Percentiles rank a stretch among this genome's conserved stretches.
phyloP scores from a whole-genome alignment of 441 rosid genomes.

The Erodium moschatum region DNA sequence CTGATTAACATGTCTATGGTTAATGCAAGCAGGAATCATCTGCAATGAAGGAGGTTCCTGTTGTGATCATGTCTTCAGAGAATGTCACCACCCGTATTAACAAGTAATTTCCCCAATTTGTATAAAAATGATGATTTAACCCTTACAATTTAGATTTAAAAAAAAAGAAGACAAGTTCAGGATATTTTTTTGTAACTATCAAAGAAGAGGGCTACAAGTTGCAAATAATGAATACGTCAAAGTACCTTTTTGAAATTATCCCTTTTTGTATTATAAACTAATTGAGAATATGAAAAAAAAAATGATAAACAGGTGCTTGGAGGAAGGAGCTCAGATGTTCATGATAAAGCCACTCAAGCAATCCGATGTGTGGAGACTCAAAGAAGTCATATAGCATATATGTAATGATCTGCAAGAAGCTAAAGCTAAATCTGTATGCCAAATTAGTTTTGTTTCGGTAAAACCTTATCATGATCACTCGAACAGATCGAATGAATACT shows the following conservation, averaged over 20 bases:
- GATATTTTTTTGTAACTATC: no score
- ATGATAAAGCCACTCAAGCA: constrained; percentile 76
- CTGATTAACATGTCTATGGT: no score
- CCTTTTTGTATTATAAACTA: not conserved
- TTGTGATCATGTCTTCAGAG: constrained; percentile 79
- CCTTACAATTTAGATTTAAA: no score
- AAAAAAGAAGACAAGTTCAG: no score
- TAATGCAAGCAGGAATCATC: constrained; percentile 52
- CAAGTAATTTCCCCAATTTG: constrained; percentile 34
- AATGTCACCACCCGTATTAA: constrained; percentile 57
- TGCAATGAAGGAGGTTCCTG: constrained; percentile 61
- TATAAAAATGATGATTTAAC: no score
- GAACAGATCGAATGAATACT: constrained; percentile 3
- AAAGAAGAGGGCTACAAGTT: no score
- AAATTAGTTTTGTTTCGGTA: not conserved
- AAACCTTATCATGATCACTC: not conserved
- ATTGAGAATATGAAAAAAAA: not conserved
- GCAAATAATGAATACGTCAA: no score
- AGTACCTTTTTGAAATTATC: no score
- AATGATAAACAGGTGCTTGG: constrained; percentile 45
- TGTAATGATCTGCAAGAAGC: not conserved
- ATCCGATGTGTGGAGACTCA: constrained; percentile 53
- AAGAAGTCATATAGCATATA: constrained; percentile 34
- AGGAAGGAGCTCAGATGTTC: constrained; percentile 84
- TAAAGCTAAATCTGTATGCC: not conserved